Base-by-base conservation (phyloP, 257 asterid species). In the Fraxinus anomala region DNA sequence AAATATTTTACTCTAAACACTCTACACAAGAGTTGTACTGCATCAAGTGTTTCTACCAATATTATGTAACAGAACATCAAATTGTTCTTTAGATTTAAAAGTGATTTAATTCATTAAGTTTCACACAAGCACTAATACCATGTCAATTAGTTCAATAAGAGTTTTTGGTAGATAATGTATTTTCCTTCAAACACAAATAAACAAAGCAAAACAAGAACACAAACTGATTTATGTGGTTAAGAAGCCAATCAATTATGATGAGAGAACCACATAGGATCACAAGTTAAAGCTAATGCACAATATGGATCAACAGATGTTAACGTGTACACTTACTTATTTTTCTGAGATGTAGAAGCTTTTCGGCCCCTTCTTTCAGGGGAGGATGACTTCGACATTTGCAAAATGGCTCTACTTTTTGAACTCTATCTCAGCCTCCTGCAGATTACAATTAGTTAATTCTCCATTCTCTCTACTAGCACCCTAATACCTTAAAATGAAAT, bases 301-400 rank as follows among this genome's bases (percentile, higher is more conserved):
- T 14, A 63, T 63, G 34, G 7, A 63, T 24, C 34, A 74, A 56
- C 71, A 78, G 16, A 81, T 42, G 59, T 42, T 12, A 28, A 71
- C 70, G 82, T 67, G 26, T 23, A 70, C 74, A 80, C 92, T 77
- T 54, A 93, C 98, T 84, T 86, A 31, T 49, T 80, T 54, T 76
- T 86, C 73, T 69, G 86, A 77, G 89, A 82, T 78, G 82, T 74
- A 82, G 88, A 74, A 82, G 82, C 77, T 56, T 79, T 89, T 76
- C 66, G 59, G 72, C 70, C 85, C 83, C 84, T 80, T 54, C 74
- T 14, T 79, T 87, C 86, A 82, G 79, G 82, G 79, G 84, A 68
- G 79, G 88, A 78, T 81, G 89, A 79, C 85, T 80, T 87, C 68
- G 96, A 84, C 98, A 91, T 93, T 85, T 80, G 94, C 84, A 82